phyloP scores from a whole-genome alignment of 352 stramenopile species.

The Phytophthora sp. region DNA sequence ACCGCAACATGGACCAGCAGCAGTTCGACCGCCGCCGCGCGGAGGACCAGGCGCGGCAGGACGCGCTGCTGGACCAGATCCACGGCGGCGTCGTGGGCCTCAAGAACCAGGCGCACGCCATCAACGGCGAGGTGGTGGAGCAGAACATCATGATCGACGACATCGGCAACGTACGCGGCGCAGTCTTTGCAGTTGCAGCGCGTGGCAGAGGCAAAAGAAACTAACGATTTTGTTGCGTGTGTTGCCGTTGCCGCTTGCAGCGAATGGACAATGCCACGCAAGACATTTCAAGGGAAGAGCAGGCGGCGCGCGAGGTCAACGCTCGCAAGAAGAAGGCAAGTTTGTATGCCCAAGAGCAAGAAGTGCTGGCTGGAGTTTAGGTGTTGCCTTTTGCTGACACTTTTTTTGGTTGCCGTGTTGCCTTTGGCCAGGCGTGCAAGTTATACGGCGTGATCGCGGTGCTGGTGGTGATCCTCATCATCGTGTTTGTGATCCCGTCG shows the following conservation, averaged over 20 bases:
- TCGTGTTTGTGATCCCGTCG: conserved; percentile 59
- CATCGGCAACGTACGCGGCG: conserved; percentile 61
- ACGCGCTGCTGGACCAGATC: conserved; percentile 80
- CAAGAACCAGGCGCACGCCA: conserved; percentile 84
- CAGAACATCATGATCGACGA: conserved; percentile 87
- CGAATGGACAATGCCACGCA: conserved; percentile 68
- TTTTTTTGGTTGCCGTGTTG: no score
- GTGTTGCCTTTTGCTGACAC: no score
- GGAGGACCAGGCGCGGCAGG: conserved; percentile 66
- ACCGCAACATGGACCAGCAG: conserved; percentile 77
- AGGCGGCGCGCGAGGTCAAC: conserved; percentile 68
- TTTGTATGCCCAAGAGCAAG: conserved; percentile 8
- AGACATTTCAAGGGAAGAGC: conserved; percentile 69
- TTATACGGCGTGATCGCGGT: conserved; percentile 75
- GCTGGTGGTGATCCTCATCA: conserved; percentile 66
- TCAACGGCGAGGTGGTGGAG: conserved; percentile 85
- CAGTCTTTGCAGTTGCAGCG: not conserved
- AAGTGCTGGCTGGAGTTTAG: not conserved
- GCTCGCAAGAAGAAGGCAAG: conserved; percentile 70
- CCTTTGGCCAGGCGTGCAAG: conserved; percentile 59
- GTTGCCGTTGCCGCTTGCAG: conserved; percentile 34
- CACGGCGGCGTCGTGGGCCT: conserved; percentile 77
- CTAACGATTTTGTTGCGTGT: conserved; percentile 17
- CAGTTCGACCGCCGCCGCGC: conserved; percentile 63
- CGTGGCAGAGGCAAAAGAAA: conserved; percentile 5